A percentile compares a stretch with the other conserved stretches of the same genome.
phyloP scores from a whole-genome alignment of 495 filamentous ascomycete genomes.

The Aspergillus homomorphus region DNA sequence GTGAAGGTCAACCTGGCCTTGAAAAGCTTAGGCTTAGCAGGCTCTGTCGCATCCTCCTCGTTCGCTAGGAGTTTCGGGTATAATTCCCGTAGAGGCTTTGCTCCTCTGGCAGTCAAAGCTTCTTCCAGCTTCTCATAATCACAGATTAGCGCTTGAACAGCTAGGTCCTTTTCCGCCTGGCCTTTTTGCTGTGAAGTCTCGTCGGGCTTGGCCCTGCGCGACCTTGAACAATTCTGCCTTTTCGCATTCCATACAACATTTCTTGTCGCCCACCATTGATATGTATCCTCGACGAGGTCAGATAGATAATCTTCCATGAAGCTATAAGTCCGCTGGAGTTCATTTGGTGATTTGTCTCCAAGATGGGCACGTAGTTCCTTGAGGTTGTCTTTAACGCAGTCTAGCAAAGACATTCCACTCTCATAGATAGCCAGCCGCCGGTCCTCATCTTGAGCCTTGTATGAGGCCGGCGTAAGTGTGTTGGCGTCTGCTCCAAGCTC shows the following conservation, averaged over 20 bases:
- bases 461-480: constrained; percentile 35
- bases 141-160: constrained; percentile 42
- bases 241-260: constrained; percentile 27
- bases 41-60: background rate
- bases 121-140: constrained; percentile 53
- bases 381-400: constrained; percentile 53
- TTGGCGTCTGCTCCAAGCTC: constrained; percentile 58
- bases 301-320: constrained; percentile 33
- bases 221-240: constrained; percentile 13
- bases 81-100: constrained; percentile 62
- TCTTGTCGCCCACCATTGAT: constrained; percentile 48
- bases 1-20: constrained; percentile 47
- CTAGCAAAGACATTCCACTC: constrained; percentile 50
- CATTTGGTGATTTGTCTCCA: constrained; percentile 14
- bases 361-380: constrained; percentile 41
- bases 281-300: constrained; percentile 45
- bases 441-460: constrained; percentile 27
- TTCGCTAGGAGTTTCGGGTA: constrained; percentile 48
- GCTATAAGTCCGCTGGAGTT: background rate
- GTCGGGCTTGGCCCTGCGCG: background rate
- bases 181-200: background rate
- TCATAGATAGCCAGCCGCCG: background rate
- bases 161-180: constrained; percentile 12
- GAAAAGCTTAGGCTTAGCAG: constrained; percentile 32
- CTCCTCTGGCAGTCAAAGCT: constrained; percentile 51